Base-by-base conservation (phyloP, 306 rosid species). In the Medicago arabica region DNA sequence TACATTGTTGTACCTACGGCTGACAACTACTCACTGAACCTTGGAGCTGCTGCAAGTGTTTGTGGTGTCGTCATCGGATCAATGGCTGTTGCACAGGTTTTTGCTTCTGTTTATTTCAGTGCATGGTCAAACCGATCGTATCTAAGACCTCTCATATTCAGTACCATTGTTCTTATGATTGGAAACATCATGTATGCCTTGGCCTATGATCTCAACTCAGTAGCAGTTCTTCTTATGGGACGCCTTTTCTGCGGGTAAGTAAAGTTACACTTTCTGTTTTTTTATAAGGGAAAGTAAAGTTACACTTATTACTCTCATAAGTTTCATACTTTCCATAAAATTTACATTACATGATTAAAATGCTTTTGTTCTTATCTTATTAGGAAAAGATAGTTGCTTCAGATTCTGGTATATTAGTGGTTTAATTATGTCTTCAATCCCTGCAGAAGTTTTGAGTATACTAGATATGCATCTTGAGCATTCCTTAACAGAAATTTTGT, bases 11-110 rank as follows among this genome's bases (percentile, higher is more conserved):
- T 96, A 76, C 99, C 99, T 47, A 96, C 99, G 1, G 99, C 99
- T 16, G 99, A 92, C 83, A 90, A 88, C 83, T 96, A 96, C 83
- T 83, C 97, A 44, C 25, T 96, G 64, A 89, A 85, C 90, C 97
- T 96, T 76, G 99, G 99, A 84, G 98, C 98, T 63, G 97, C 98
- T 41, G 97, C 99, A 59, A 90, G 98, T 19, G 92, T 96, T 49
- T 96, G 99, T 66, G 99, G 98, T 36, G 81, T 89, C 50, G 88
- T 96, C 76, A 92, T 96, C 62, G 99, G 99, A 54, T 82, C 97
- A 67, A 96, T 96, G 99, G 99, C 99, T 31, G 92, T 96, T 70
- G 99, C 99, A 19, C 99, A 96, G 75, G 89, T 92, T 67, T 90
- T 96, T 77, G 78, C 98, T 61, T 96, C 98, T 0, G 99, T 96